Evolutionary conservation across 805 yeast genomes (phyloP), one percentile per base, ranked within the genome.

Genomic region (Blastobotrys mokoenaii): DNA sequence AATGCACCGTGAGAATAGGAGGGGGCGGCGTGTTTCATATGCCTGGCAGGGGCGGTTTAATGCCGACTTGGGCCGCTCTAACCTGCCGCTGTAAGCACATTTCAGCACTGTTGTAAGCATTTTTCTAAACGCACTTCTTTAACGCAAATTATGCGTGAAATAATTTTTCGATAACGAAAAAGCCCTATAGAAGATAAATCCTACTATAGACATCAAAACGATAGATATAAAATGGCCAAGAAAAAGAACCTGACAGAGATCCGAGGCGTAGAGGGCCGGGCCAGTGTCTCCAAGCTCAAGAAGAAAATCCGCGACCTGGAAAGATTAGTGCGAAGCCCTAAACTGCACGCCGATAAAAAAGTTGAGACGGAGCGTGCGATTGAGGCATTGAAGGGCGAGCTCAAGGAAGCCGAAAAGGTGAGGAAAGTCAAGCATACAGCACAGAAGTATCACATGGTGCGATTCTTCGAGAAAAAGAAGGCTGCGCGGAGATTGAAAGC

Each of bases 391-490:
- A 70, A 73, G 42, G 64, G 70, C 3, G 88, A 84, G 57, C 67
- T 84, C 45, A 68, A 68, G 40, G 69, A 69, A 35, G 74, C 76
- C 14, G 70, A 72, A 48, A 49, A 62, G 33, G 64, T 65, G 27
- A 65, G 68, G 40, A 71, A 68, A 52, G 74, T 76, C 14, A 74
- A 71, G 51, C 70, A 73, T 44, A 65, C 70, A 34, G 77, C 86
- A 10, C 74, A 79, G 53, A 84, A 82, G 65, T 93, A 93, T 62
- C 96, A 87, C 60, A 88, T 87, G 89, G 87, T 93, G 41, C 75
- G 90, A 53, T 93, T 93, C 60, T 86, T 93, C 51, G 97, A 89
- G 63, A 78, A 74, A 59, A 86, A 87, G 67, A 89, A 88, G 71
- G 93, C 96, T 0, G 54, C 77, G 20, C 74, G 95, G 59, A 75